Evolutionary conservation across 768 basidiomycete genomes (phyloP).

Genomic region (Podaxis pistillaris): DNA sequence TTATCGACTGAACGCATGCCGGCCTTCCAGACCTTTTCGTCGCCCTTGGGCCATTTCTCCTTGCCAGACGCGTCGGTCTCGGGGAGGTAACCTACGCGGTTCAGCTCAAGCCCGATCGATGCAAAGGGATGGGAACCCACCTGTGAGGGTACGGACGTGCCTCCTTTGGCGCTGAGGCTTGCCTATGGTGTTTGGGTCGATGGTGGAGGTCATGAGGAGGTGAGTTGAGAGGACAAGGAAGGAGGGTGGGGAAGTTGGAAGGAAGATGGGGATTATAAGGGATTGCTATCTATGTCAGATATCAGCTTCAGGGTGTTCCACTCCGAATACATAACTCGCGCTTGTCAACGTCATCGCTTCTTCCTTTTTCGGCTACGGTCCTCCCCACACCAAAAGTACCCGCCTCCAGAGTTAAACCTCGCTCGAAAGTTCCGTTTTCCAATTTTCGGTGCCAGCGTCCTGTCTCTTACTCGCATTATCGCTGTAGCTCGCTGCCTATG

Average conservation of each 20-base stretch:
- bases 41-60: conserved; percentile 84
- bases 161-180: conserved; percentile 54
- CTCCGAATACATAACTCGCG: not conserved
- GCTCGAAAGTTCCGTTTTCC: not conserved
- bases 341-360: conserved; percentile 2
- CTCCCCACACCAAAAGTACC: no score
- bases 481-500: not conserved
- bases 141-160: conserved; percentile 69
- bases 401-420: not conserved
- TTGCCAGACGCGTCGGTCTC: conserved; percentile 75
- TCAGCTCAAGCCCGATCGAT: conserved; percentile 2
- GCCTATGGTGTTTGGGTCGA: conserved; percentile 68
- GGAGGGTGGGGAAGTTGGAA: conserved; percentile 13
- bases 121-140: conserved; percentile 28
- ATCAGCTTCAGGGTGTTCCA: conserved; percentile 7
- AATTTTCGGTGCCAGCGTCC: no score
- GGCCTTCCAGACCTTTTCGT: conserved; percentile 72
- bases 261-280: conserved; percentile 7
- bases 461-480: not conserved
- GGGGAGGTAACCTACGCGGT: conserved; percentile 65
- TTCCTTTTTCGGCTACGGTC: not conserved
- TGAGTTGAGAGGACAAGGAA: conserved; percentile 12
- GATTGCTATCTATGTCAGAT: conserved; percentile 9
- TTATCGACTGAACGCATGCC: conserved; percentile 56
- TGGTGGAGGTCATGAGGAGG: conserved; percentile 57